Evolutionary conservation across 768 basidiomycete species (phyloP), one percentile per base, ranked within the genome.

Genomic region (Phylloporus rhodoxanthus): DNA sequence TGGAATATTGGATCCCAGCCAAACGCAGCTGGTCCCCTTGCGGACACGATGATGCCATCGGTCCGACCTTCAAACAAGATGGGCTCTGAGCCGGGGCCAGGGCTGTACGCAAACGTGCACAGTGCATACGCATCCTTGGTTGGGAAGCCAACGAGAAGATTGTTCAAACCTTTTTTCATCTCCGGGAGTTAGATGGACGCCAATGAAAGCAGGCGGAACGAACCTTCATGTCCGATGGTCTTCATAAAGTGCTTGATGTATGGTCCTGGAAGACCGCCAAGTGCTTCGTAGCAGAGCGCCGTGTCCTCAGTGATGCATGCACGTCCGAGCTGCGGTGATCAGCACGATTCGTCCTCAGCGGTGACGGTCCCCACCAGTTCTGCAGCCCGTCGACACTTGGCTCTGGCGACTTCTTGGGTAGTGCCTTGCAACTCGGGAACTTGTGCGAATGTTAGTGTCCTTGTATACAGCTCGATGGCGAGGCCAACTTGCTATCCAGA

Each of bases 401-500:
- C 92, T 21, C 65, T 76, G 1, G 95, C 91, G 10, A 99, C 85
- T 64, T 97, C 90, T 52, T 84, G 80, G 0, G 93, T 97, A 5
- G 85, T 86, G 17, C 95, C 95, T 67, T 99, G 95, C 4, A 98
- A 71, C 67, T 99, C 95, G 2, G 92, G 91, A 26, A 96, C 94
- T 97, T 30, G 43, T n/a, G 34, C 7, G 26, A 10, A 41, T 8
- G 45, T 56, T 21, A 57, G 26, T 32, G 17, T 38, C 17, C 5
- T 34, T 32, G 5, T 7, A n/a, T 30, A 11, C 15, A 21, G 38
- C 1, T 5, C 17, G 34, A 47, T 38, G 14, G 41, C 29, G 47
- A 48, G 49, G 56, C 17, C 47, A 29, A 73, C 86, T 67, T 66
- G 86, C 93, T 79, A 56, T 96, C 90, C 15, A 98, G 75, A 55